Base-by-base conservation (phyloP, 805 yeast species). In the Ogataea zsoltii region DNA sequence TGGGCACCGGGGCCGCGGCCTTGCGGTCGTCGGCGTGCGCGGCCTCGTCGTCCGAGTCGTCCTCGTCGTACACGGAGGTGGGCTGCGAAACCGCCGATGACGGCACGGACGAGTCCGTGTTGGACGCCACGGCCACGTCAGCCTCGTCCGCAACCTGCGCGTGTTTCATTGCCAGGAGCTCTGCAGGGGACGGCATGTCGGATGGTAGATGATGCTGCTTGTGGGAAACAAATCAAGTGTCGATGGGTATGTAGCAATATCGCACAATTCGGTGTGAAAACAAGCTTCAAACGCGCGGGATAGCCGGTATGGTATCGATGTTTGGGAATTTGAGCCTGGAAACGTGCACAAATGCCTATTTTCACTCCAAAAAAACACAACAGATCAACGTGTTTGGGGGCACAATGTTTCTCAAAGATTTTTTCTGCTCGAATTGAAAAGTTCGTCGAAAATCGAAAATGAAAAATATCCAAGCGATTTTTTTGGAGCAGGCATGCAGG, bases 151-250 rank as follows among this genome's bases (percentile, higher is more conserved):
- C 46, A 4, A 49, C 53, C 37, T 56, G 55, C 28, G 66, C 65
- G 41, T 68, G 74, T 49, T 65, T 61, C 45, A 58, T 54, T 13
- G 72, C 72, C 25, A 69, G 58, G 18, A 68, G 48, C 55, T 69
- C 72, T 33, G 74, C 74, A 21, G 74, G 73, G 49, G 70, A 50
- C 23, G 71, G 58, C 72, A 67, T 68, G 1, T 31, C 33, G 25
- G n/a, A 38, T n/a, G n/a, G n/a, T 12, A 28, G 11, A 28, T 6
- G 11, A 28, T 5, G 14, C 31, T n/a, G 13, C 31, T 28, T 6
- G 31, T 28, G 31, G 13, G 31, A 12, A 28, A 28, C 14, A 28
- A 28, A 28, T 28, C 31, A 11, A 28, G 31, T 5, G 4, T 7
- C 31, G 11, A 11, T 7, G 13, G 31, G 31, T 11, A n/a, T 25